These are phyloP conservation scores for Bjerkandera adusta DNA, from an alignment of 1,284 basidiomycete genomes.

Conservation along the genomic window DNA sequence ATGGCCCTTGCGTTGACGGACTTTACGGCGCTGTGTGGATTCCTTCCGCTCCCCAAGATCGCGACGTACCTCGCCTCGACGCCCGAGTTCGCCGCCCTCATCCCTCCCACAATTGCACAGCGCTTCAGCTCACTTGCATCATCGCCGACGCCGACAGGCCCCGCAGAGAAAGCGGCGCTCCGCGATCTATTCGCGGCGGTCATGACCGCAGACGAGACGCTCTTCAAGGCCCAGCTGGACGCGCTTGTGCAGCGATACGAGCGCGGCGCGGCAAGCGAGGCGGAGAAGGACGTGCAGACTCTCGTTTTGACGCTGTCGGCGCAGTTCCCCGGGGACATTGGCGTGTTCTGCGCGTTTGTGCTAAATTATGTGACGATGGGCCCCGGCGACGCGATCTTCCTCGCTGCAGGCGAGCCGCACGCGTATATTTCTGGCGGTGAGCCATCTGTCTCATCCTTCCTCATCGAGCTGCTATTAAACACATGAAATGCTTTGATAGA, in stretches of 20 bases:
- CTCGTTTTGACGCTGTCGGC: constrained; percentile 72
- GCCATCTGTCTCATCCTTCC: constrained; percentile 21
- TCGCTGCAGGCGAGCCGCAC: constrained; percentile 95
- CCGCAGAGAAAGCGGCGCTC: constrained; percentile 60
- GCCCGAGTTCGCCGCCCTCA: constrained; percentile 77
- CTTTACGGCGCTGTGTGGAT: constrained; percentile 92
- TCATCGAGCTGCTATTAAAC: not conserved
- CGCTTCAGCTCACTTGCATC: constrained; percentile 46
- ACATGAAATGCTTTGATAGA: constrained; percentile 47
- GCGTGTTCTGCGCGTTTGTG: constrained; percentile 89
- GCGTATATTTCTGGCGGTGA: constrained; percentile 92
- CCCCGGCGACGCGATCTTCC: constrained; percentile 90
- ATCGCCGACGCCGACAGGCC: constrained; percentile 39
- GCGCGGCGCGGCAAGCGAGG: constrained; percentile 35
- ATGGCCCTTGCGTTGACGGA: constrained; percentile 95
- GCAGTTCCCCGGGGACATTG: constrained; percentile 94
- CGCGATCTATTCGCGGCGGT: constrained; percentile 78
- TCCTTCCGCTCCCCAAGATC: constrained; percentile 77
- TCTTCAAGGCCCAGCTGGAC: constrained; percentile 55
- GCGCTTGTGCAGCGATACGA: constrained; percentile 67
- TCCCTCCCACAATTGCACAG: constrained; percentile 54
- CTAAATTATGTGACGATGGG: constrained; percentile 84
- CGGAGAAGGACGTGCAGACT: constrained; percentile 52
- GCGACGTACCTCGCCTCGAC: constrained; percentile 64
- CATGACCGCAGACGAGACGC: constrained; percentile 68